phyloP scores from a whole-genome alignment of 768 basidiomycete genomes.

The Lactifluus hygrophoroides region DNA sequence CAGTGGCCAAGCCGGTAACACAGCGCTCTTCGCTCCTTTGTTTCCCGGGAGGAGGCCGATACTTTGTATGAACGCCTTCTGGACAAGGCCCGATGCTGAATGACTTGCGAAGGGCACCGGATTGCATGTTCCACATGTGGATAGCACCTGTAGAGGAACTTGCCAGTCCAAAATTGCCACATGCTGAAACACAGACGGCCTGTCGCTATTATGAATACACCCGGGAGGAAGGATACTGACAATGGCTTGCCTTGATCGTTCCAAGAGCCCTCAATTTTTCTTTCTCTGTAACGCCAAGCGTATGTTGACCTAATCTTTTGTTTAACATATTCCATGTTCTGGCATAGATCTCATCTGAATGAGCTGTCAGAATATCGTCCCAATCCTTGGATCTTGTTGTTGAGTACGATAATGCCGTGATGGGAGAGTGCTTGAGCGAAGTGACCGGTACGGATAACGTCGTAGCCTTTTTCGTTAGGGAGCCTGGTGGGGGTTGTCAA shows the following conservation, averaged over 20 bases:
- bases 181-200: conserved; percentile 85
- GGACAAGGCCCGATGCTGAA: conserved; percentile 65
- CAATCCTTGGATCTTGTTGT: conserved; percentile 83
- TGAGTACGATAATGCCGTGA: conserved; percentile 73
- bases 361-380: conserved; percentile 94
- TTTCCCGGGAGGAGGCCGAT: conserved; percentile 32
- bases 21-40: conserved; percentile 40
- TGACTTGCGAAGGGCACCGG: conserved; percentile 73
- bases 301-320: conserved; percentile 73
- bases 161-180: conserved; percentile 91
- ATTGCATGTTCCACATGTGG: conserved; percentile 95
- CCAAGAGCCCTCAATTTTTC: conserved; percentile 47
- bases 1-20: conserved; percentile 74
- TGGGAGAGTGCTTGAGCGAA: conserved; percentile 76
- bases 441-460: conserved; percentile 68
- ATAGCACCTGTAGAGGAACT: conserved; percentile 76
- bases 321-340: conserved; percentile 83
- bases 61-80: conserved; percentile 36
- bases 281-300: conserved; percentile 49
- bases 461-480: conserved; percentile 73
- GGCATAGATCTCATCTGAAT: conserved; percentile 72
- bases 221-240: background rate
- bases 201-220: conserved; percentile 24
- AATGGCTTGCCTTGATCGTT: conserved; percentile 55
- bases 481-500: conserved; percentile 41